Percentiles rank a stretch among this genome's conserved stretches.
Evolutionary conservation across 805 yeast genomes (phyloP).

Genomic region (Starmerella apicola): DNA sequence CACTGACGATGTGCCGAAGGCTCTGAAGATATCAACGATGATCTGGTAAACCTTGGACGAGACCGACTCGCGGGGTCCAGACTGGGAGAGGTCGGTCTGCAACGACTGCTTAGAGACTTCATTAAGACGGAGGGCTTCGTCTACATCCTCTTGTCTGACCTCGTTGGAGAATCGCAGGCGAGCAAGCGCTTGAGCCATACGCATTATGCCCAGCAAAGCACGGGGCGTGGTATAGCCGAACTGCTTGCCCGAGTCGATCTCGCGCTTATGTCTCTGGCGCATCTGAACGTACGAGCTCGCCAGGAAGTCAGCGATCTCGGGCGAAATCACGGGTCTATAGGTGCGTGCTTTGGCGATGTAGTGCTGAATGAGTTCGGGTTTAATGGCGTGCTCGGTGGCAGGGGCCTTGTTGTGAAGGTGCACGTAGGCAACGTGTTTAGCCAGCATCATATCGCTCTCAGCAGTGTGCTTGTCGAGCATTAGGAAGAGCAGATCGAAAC

Average conservation of each 20-base stretch:
- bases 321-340: constrained; percentile 72
- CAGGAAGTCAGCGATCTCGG: constrained; percentile 74
- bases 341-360: constrained; percentile 76
- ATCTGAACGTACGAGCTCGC: constrained; percentile 76
- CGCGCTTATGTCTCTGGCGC: constrained; percentile 80
- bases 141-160: constrained; percentile 74
- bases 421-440: constrained; percentile 88
- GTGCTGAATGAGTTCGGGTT: constrained; percentile 70
- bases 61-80: constrained; percentile 33
- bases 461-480: constrained; percentile 72
- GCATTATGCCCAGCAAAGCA: constrained; percentile 76
- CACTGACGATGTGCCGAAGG: constrained; percentile 27
- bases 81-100: constrained; percentile 37
- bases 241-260: constrained; percentile 45
- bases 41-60: constrained; percentile 60
- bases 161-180: constrained; percentile 65
- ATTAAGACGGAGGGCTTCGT: constrained; percentile 81
- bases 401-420: constrained; percentile 92
- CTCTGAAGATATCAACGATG: constrained; percentile 39
- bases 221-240: constrained; percentile 93
- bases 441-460: constrained; percentile 73
- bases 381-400: constrained; percentile 54
- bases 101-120: constrained; percentile 81
- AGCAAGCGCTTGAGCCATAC: constrained; percentile 92
- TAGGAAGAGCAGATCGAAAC: constrained; percentile 83